Base-by-base conservation (phyloP, 2,329 filamentous ascomycete genomes). In the Sarocladium oryzae region DNA sequence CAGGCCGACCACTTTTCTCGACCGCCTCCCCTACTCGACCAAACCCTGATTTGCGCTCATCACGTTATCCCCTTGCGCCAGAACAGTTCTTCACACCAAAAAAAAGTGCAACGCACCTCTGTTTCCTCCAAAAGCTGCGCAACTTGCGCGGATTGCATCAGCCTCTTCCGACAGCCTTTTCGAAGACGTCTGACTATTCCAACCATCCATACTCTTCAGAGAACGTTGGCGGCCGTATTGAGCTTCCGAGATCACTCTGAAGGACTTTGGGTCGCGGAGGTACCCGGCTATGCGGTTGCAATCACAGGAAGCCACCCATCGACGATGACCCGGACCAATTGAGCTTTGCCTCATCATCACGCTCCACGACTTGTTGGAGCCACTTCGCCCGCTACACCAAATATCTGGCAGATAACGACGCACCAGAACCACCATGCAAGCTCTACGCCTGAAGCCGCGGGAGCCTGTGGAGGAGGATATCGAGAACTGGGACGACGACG, bases 401-500 rank as follows among this genome's bases (percentile, higher is more conserved):
- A 51, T 40, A 50, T 24, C 54, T 36, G 48, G 50, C 52, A 52
- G 38, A 35, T 56, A 24, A 51, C 51, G 50, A 53, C 54, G 20
- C 16, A 30, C 28, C 5, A 32, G 60, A 28, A 16, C 61, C 60
- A 66, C 59, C 54, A 83, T 85, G 76, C 79, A 80, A 49, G 68
- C 76, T 38, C 62, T 80, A 61, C 74, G 73, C 58, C 66, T 80
- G 36, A 80, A 79, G 63, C 69, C 71, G 37, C 70, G 76, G 51
- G 71, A 71, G 55, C 72, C 80, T 45, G 76, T 79, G 59, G 76
- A 79, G 64, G 78, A 81, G 53, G 70, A 74, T 16, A 77, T 91
- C 56, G 88, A 92, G 67, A 84, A 81, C 67, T 93, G 87, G 81
- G 86, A 91, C 62, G 83, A 91, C 63, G 86, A 87, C 59, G 83